Evolutionary conservation across 2,329 filamentous ascomycete species (phyloP), one percentile per base, ranked within the genome.

Genomic region (Furcasterigmium furcatum): DNA sequence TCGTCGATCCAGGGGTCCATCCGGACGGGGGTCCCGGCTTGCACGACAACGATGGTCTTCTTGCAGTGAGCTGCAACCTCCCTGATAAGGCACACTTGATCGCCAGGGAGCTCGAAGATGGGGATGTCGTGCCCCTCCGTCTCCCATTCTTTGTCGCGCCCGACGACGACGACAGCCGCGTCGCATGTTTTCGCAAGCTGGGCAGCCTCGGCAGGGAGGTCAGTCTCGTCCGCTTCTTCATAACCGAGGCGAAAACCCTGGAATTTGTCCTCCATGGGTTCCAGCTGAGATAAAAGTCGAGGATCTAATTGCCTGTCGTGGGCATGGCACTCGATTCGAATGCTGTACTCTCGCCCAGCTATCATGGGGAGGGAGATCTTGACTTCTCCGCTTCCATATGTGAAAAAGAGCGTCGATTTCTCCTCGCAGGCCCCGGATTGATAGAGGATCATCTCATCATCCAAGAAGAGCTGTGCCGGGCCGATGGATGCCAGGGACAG

Each of bases 1-100:
- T 45, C 14, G 4, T 46, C 3, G 16, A 54, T 50, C 46, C 54
- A 56, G 10, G 55, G 51, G 8, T 51, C 45, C 19, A 52, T 48
- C 1, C 55, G 51, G 1, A 55, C 52, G 1, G 54, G 51, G 2
- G 53, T 52, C 2, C 47, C 52, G 6, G 52, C 45, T 5, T 53
- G 19, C 2, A 56, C 46, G 4, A 43, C 29, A 0, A 56, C 53
- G 7, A 57, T 40, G 0, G 48, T 54, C 1, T 22, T 35, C 0
- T 41, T 21, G 20, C 55, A 55, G 3, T 22, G 45, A 4, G 40
- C 40, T 2, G 44, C 18, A 0, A 46, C 54, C 3, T 47, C 48
- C 2, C 44, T 35, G 34, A 58, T 52, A 1, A 56, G 29, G 8
- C 52, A 44, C 2, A 53, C 47, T 9, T 57, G 38, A 4, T 35